phyloP scores from a whole-genome alignment of 1,284 basidiomycete genomes.

The Irpex sp. region DNA sequence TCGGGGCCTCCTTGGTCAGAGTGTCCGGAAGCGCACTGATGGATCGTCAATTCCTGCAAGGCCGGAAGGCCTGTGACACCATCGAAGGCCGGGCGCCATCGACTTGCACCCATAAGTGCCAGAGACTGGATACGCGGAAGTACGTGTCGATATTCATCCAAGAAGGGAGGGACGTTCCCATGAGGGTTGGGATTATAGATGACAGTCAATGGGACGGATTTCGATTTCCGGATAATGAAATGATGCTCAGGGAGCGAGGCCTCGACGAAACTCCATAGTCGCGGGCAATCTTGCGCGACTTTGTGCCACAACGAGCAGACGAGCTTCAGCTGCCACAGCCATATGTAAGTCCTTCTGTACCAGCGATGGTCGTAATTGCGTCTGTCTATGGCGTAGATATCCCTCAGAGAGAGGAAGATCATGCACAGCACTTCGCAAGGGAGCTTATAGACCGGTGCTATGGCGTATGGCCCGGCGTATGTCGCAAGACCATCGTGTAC shows the following conservation, averaged over 20 bases:
- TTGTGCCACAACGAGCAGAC: neutral
- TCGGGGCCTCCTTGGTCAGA: too few relatives aligned
- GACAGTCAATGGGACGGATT: neutral
- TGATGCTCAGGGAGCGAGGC: neutral
- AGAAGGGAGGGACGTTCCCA: neutral
- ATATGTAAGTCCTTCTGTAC: neutral
- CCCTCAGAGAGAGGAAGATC: neutral
- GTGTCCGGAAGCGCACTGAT: neutral
- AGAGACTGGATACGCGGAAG: neutral
- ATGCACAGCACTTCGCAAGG: neutral
- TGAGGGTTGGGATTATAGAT: neutral
- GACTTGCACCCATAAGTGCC: neutral
- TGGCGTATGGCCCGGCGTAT: too few relatives aligned
- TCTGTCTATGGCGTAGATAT: neutral
- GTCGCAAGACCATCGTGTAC: too few relatives aligned
- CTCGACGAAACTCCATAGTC: neutral
- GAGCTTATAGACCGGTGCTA: neutral
- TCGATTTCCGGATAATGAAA: neutral
- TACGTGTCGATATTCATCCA: neutral
- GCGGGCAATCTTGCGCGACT: neutral
- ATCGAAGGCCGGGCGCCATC: neutral
- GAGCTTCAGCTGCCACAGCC: neutral
- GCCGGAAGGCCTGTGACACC: neutral
- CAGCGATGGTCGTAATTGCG: neutral
- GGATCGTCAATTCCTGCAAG: neutral